Base-by-base conservation (phyloP, 2,329 filamentous ascomycete species). In the Lasiodiplodia gonubiensis region DNA sequence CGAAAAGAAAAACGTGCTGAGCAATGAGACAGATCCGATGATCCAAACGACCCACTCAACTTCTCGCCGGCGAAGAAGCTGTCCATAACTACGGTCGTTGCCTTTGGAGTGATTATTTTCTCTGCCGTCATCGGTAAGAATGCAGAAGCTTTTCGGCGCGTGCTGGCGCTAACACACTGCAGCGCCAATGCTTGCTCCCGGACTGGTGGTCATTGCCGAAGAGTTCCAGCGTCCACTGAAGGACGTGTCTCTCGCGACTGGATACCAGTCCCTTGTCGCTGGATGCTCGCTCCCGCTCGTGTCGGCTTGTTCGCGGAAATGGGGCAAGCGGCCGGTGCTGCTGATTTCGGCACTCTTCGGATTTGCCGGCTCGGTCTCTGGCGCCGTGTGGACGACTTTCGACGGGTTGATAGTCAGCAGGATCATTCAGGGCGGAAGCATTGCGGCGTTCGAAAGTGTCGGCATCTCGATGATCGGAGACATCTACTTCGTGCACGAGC, bases 401-500 rank as follows among this genome's bases (percentile, higher is more conserved):
- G 84, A 86, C 37, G 73, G 83, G 53, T 79, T 83, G 71, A 71
- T 78, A 0, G 76, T 79, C 46, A 84, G 84, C 69, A 69, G 81
- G 0, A 63, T 85, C n/a, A 73, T 74, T 23, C 80, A 84, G 48
- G 74, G 83, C 18, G 72, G 79, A 1, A 84, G 83, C 2, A 46
- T 63, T 1, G 59, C 59, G 11, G 80, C 82, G 6, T 67, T 83
- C 1, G 74, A 74, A 33, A 83, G 85, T 70, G 49, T 63, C 12
- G 49, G 27, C 27, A 63, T 63, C n/a, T 63, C 59, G 65, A 82
- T 85, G 74, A 78, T 84, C 8, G 79, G 79, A 16, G 82, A 85
- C 70, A 63, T 85, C 48, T 85, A 81, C 71, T 85, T 85, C 67
- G 77, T 84, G 4, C 83, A 85, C 63, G 75, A 85, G 67, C 77